Evolutionary conservation across 805 yeast species (phyloP), one percentile per base, ranked within the genome.

Genomic region (Millerozyma acaciae): DNA sequence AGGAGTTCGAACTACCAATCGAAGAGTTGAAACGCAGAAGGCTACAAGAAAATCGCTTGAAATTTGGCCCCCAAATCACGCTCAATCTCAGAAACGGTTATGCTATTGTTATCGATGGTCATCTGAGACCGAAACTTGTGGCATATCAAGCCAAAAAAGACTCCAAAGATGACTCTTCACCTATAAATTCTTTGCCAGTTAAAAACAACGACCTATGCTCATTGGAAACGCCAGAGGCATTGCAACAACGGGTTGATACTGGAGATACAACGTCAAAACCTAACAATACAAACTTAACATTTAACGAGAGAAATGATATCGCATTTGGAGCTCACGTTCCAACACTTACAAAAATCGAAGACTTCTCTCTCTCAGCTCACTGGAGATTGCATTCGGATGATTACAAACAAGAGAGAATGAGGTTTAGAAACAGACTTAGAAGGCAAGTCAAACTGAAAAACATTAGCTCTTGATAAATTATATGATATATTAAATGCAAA

Each of bases 31-130:
- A 45, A 25, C 33, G 33, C 15, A 40, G 49, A 28, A 38, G 72
- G 27, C 27, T 34, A 19, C 26, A 30, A n/a, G 47, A 51, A 35
- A 40, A 66, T 38, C 36, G 52, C 8, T 33, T 31, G 16, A 42
- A 41, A 16, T 44, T 55, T 29, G 76, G 75, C 0, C 67, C 68
- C 1, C 38, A 55, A 7, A 50, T 68, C 3, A 62, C 49, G 26
- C 44, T 72, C 6, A 50, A 48, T 9, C 55, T 72, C 26, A 43
- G 55, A 30, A 60, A 68, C 32, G 70, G 70, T 2, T 48, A 55
- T 21, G 47, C 51, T n/a, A 32, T 72, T 16, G 42, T 62, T 1
- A 56, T 68, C 6, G 73, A 69, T 23, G 26, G 38, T 76, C 76
- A 4, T 25, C 48, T 3, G 33, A 32, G 58, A 6, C 66, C 67